Evolutionary conservation across 1,284 basidiomycete genomes (phyloP).

Genomic region (Cutaneotrichosporon sp.): DNA sequence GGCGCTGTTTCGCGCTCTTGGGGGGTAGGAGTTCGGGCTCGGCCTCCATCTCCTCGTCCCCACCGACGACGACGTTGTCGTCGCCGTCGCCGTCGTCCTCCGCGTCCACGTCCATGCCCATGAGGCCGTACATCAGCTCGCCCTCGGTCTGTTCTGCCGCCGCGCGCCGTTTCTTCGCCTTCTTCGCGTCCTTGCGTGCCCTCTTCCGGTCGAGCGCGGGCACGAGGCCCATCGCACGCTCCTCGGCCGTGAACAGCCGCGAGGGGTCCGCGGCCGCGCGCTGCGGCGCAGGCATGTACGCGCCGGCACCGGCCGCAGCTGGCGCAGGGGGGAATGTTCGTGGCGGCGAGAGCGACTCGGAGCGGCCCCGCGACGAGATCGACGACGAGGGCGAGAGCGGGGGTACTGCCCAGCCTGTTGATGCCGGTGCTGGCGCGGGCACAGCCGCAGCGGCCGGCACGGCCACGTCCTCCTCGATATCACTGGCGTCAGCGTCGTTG

Average conservation of each 20-base stretch:
- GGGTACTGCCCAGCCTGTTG: background rate
- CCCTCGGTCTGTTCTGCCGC: slow-evolving; percentile 39
- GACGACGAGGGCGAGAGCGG: slow-evolving; percentile 8
- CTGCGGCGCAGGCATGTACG: slow-evolving; percentile 2
- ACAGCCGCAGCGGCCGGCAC: slow-evolving; percentile 2
- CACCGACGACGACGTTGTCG: background rate
- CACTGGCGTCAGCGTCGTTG: background rate
- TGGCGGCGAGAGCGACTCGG: slow-evolving; percentile 9
- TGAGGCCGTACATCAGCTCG: slow-evolving; percentile 39
- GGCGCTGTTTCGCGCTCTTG: slow-evolving; percentile 6
- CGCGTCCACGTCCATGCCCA: slow-evolving; percentile 41
- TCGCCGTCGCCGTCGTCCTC: background rate
- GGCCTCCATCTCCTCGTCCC: background rate
- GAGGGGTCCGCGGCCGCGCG: slow-evolving; percentile 11
- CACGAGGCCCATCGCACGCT: slow-evolving; percentile 35
- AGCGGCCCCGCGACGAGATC: slow-evolving; percentile 4
- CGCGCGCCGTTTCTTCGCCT: slow-evolving; percentile 41
- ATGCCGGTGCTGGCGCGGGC: background rate
- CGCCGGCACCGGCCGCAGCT: background rate
- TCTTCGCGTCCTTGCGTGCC: slow-evolving; percentile 42
- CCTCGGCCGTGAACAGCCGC: slow-evolving; percentile 41
- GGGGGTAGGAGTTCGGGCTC: slow-evolving; percentile 2
- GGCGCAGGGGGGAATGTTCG: background rate
- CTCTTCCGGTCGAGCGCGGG: slow-evolving; percentile 34
- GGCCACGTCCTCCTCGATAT: background rate